Conservation (phyloP, 2,329 filamentous ascomycete species). For the Cladophialophora bantiana region DNA sequence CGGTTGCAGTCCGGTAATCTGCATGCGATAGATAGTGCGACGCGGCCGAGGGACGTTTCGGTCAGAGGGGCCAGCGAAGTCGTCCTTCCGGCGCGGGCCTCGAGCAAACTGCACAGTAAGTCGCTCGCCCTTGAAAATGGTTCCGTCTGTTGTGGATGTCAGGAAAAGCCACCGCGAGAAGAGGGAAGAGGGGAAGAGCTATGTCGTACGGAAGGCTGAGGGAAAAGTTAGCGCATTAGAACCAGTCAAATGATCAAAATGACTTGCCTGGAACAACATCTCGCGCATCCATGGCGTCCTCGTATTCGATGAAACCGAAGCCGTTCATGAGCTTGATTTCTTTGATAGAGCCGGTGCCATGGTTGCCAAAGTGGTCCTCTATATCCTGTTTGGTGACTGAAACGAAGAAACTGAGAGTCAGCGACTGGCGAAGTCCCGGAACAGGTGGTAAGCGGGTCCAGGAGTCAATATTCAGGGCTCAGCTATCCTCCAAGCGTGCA, state of each 20-base stretch:
- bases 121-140: conserved; percentile 96
- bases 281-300: conserved; percentile 96
- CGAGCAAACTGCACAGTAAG: conserved; percentile 98
- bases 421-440: conserved; percentile 29
- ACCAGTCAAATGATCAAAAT: conserved; percentile 13
- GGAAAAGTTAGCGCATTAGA: conserved; percentile 13
- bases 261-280: conserved; percentile 94
- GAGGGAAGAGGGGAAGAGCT: conserved; percentile 6
- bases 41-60: conserved; percentile 77
- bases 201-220: conserved; percentile 36
- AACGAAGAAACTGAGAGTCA: conserved; percentile 34
- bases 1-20: conserved; percentile 92
- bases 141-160: conserved; percentile 73
- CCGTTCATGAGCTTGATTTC: conserved; percentile 99
- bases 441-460: conserved; percentile 26
- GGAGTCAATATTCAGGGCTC: conserved; percentile 19
- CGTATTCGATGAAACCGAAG: conserved; percentile 99
- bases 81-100: conserved; percentile 75
- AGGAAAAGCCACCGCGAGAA: conserved; percentile 33
- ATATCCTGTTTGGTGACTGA: conserved; percentile 95
- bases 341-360: conserved; percentile 96
- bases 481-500: conserved; percentile 35
- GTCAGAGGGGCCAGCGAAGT: conserved; percentile 68
- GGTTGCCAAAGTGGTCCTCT: conserved; percentile 91
- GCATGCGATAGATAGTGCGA: conserved; percentile 95